Percentiles rank a stretch among this genome's conserved stretches.
Evolutionary conservation across 2,329 filamentous ascomycete species (phyloP).

Genomic region (Endocalyx cinctus): DNA sequence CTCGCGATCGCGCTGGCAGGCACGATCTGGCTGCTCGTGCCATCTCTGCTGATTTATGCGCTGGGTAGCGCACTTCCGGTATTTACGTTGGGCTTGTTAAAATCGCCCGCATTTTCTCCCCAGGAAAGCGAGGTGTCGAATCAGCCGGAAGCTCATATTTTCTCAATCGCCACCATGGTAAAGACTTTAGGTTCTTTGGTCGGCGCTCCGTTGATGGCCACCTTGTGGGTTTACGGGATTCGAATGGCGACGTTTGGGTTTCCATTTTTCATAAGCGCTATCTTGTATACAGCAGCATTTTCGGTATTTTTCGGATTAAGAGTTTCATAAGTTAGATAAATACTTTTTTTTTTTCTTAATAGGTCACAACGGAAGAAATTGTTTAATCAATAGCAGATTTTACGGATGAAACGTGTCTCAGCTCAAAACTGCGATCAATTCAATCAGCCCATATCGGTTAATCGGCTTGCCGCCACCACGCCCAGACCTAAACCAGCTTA

Average conservation of each 20-base stretch:
- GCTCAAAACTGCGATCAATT: too few species aligned
- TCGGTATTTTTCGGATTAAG: constrained; percentile 26
- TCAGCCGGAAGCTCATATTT: constrained; percentile 36
- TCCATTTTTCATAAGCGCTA: constrained; percentile 36
- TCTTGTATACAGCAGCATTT: constrained; percentile 32
- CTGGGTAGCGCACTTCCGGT: constrained; percentile 45
- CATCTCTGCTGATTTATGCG: constrained; percentile 40
- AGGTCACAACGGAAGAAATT: too few species aligned
- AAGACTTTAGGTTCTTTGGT: constrained; percentile 44
- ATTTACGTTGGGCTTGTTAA: constrained; percentile 44
- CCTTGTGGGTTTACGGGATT: constrained; percentile 43
- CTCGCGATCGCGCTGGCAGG: constrained; percentile 36
- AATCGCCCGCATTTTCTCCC: constrained; percentile 35
- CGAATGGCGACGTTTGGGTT: constrained; percentile 29
- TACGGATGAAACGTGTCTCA: too few species aligned
- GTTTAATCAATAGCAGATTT: too few species aligned
- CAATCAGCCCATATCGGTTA: too few species aligned
- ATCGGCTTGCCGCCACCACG: too few species aligned
- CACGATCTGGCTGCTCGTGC: constrained; percentile 35
- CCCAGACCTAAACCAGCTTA: too few species aligned
- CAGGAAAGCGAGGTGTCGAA: constrained; percentile 10
- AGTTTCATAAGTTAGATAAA: too few species aligned
- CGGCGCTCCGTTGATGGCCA: constrained; percentile 43
- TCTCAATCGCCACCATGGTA: constrained; percentile 48
- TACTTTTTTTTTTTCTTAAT: too few species aligned